Evolutionary conservation across 257 asterid genomes (phyloP).

Genomic region (Marsdenia floribunda): DNA sequence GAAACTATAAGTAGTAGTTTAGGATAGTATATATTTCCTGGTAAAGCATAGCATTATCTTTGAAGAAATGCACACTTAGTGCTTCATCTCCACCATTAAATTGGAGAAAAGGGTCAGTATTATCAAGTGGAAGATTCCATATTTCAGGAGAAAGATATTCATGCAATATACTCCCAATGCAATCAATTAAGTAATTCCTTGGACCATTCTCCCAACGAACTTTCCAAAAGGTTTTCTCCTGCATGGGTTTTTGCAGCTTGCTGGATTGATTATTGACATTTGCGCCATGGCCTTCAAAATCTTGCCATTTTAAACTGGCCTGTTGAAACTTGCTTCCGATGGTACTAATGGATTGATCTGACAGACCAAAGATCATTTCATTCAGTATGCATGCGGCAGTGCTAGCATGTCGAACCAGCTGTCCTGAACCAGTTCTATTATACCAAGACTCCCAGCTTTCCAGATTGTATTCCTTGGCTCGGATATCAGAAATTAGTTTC

Average conservation of each 20-base stretch:
- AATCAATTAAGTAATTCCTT: slow-evolving; percentile 53
- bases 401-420: slow-evolving; percentile 83
- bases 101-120: slow-evolving; percentile 43
- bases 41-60: slow-evolving; percentile 82
- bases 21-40: slow-evolving; percentile 53
- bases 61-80: slow-evolving; percentile 53
- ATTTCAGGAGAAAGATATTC: slow-evolving; percentile 91
- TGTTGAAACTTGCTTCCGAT: slow-evolving; percentile 39
- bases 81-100: slow-evolving; percentile 45
- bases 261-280: slow-evolving; percentile 18
- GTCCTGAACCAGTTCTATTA: slow-evolving; percentile 67
- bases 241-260: slow-evolving; percentile 26
- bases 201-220: slow-evolving; percentile 30
- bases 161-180: slow-evolving; percentile 74
- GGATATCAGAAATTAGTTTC: slow-evolving; percentile 60
- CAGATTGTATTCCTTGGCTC: slow-evolving; percentile 47
- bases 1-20: neutral
- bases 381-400: slow-evolving; percentile 81
- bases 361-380: slow-evolving; percentile 83
- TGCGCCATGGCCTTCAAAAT: slow-evolving; percentile 23
- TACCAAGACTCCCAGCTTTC: slow-evolving; percentile 93
- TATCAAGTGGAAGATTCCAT: slow-evolving; percentile 83
- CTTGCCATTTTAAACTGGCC: slow-evolving; percentile 24
- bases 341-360: slow-evolving; percentile 51
- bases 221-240: slow-evolving; percentile 37